Evolutionary conservation across 2,329 filamentous ascomycete genomes (phyloP), one percentile per base, ranked within the genome.

Genomic region (Mariannaea sp.): DNA sequence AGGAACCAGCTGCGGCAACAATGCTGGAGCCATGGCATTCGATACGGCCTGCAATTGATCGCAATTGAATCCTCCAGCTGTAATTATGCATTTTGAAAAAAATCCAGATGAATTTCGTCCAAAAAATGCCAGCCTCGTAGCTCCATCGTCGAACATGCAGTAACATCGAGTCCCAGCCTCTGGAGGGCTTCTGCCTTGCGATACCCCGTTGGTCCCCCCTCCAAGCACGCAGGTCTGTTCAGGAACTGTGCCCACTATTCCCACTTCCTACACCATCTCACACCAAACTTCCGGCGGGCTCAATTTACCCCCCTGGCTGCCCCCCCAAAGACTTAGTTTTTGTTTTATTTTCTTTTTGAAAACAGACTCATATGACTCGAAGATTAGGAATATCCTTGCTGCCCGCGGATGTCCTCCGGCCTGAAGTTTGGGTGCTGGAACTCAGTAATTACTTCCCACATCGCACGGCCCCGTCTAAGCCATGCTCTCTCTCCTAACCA

Each of bases 141-240:
- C 56, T 56, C 52, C 58, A 49, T 64, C 51, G 53, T 26, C 53
- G 42, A 57, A 51, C 57, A 64, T 61, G 59, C 57, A 49, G 47
- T 66, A 66, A 57, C 64, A 57, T 61, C 49, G 57, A 63, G 61
- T 66, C 64, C 59, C 64, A 66, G 53, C 48, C 30, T 30, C 39
- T 58, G 32, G 52, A 53, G 50, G 38, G 36, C 55, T 57, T 66
- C 64, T 66, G 64, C 64, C 64, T 66, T 66, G 62, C 40, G 56
- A 56, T 30, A 38, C 35, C 47, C 22, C 22, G 22, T 24, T 24
- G 22, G 22, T 5, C 5, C 22, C 53, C 30, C 41, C 35, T 14
- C 42, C 36, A 26, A 39, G 47, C 51, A 59, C 56, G 49, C 52
- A 38, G 45, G 46, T 27, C 35, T n/a, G 13, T 38, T 40, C 38